A percentile compares a stretch with the other conserved stretches of the same genome.
phyloP scores from a whole-genome alignment of 768 basidiomycete species.

The Kwoniella europaea region DNA sequence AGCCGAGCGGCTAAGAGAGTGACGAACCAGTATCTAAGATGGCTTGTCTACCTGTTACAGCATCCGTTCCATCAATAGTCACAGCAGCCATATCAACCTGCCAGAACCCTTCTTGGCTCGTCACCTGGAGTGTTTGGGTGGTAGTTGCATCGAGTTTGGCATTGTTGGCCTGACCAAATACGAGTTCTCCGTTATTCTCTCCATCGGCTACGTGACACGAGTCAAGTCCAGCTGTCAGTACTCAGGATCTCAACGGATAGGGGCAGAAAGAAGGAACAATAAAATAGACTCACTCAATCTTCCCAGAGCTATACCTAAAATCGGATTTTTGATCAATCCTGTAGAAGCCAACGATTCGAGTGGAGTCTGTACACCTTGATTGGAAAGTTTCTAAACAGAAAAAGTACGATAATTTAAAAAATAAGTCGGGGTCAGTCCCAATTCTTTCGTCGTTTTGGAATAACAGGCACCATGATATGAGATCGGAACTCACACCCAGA shows the following conservation, averaged over 20 bases:
- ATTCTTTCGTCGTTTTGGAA: no score
- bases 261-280: not conserved
- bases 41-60: conserved; percentile 66
- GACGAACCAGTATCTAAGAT: conserved; percentile 74
- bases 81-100: conserved; percentile 69
- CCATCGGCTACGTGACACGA: conserved; percentile 26
- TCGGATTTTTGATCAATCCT: conserved; percentile 67
- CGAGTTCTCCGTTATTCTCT: conserved; percentile 67
- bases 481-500: conserved; percentile 15
- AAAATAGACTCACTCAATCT: conserved; percentile 61
- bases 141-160: conserved; percentile 70
- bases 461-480: conserved; percentile 60
- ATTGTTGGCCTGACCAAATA: conserved; percentile 76
- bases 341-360: conserved; percentile 70
- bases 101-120: conserved; percentile 66
- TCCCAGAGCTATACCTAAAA: conserved; percentile 79
- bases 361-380: conserved; percentile 70
- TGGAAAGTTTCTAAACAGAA: conserved; percentile 61
- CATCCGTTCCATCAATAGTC: conserved; percentile 64
- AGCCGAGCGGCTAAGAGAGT: conserved; percentile 15
- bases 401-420: not conserved
- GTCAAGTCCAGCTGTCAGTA: not conserved
- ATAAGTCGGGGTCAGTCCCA: no score
- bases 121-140: conserved; percentile 30
- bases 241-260: no score